Conservation (phyloP, 2,329 filamentous ascomycete species). For the Gliomastix tumulicola region DNA sequence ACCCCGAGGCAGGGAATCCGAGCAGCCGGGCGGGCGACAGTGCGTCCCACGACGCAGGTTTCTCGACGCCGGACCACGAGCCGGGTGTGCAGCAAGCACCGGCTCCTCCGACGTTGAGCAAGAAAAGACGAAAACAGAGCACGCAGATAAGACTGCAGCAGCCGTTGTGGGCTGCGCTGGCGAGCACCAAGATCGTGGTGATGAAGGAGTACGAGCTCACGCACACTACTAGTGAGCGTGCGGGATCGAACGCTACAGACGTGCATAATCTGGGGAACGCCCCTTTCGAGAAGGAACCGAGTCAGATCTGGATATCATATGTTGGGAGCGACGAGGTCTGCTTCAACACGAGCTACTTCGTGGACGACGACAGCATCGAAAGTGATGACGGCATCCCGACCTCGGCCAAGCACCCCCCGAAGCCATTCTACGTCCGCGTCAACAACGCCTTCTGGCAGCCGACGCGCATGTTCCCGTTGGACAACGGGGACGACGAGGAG, state of each 20-base stretch:
- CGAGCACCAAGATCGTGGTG: slow-evolving; percentile 94
- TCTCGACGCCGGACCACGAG: slow-evolving; percentile 47
- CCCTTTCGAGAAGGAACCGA: slow-evolving; percentile 61
- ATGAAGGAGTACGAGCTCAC: slow-evolving; percentile 86
- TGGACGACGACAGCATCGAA: slow-evolving; percentile 24
- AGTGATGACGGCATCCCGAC: slow-evolving; percentile 17
- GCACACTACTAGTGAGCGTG: slow-evolving; percentile 65
- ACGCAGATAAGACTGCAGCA: slow-evolving; percentile 86
- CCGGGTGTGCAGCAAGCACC: slow-evolving; percentile 23
- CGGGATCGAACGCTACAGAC: slow-evolving; percentile 67
- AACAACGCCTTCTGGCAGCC: slow-evolving; percentile 78
- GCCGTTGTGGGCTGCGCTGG: slow-evolving; percentile 88
- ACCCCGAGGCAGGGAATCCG: slow-evolving; percentile 57
- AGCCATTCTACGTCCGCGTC: slow-evolving; percentile 72
- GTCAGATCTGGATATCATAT: slow-evolving; percentile 76
- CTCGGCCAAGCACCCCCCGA: slow-evolving; percentile 36
- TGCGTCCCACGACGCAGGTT: slow-evolving; percentile 24
- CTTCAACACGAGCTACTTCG: slow-evolving; percentile 66
- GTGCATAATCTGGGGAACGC: slow-evolving; percentile 72
- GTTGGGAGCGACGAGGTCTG: slow-evolving; percentile 71
- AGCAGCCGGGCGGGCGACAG: slow-evolving; percentile 17
- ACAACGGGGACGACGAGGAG: slow-evolving; percentile 20
- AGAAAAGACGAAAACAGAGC: slow-evolving; percentile 85
- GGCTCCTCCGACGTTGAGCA: slow-evolving; percentile 48
- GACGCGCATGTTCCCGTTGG: slow-evolving; percentile 56